Evolutionary conservation across 2,329 filamentous ascomycete genomes (phyloP), one percentile per base, ranked within the genome.

Genomic region (Cryoendolithus antarcticus): DNA sequence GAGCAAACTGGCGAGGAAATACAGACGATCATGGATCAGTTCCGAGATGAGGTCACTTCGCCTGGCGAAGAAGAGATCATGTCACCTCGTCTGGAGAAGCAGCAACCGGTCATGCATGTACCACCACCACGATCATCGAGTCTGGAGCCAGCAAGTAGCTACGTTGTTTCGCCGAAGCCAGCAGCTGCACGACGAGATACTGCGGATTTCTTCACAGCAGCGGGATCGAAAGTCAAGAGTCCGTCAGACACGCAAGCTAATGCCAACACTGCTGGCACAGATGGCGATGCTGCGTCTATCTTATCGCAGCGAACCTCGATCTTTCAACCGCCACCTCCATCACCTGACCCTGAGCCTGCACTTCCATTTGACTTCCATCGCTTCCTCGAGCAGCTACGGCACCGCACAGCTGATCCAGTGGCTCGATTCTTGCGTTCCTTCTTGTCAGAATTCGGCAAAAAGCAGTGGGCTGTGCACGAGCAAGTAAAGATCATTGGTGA

Each of bases 401-500:
- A 98, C 62, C 85, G 89, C 48, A 94, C 93, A 42, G 93, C 91
- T n/a, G 93, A 98, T 54, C 91, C 93, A 1, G 89, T 98, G 2
- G 93, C 93, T 4, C 82, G 89, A 47, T 98, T 95, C 56, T 71
- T 98, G 34, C 84, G 93, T 48, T 96, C 91, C 0, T 98, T 98
- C 54, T 66, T 98, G 24, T 78, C 77, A 35, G 93, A 98, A 60
- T 98, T 98, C 62, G 85, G 79, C 29, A 98, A 96, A 66, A 85
- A 88, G 50, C 91, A 96, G 62, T 98, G 91, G 91, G 93, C 94
- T 84, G 91, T 95, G 5, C 91, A 98, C 58, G 91, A 98, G 63
- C 91, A 98, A 61, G 91, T 96, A 58, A 98, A 98, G 64, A 96
- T 98, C 46, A 94, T 98, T 44, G 78, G 85, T 48, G 93, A 98